phyloP scores from a whole-genome alignment of 169 alveolate genomes.

The Miamiensis avidus region DNA sequence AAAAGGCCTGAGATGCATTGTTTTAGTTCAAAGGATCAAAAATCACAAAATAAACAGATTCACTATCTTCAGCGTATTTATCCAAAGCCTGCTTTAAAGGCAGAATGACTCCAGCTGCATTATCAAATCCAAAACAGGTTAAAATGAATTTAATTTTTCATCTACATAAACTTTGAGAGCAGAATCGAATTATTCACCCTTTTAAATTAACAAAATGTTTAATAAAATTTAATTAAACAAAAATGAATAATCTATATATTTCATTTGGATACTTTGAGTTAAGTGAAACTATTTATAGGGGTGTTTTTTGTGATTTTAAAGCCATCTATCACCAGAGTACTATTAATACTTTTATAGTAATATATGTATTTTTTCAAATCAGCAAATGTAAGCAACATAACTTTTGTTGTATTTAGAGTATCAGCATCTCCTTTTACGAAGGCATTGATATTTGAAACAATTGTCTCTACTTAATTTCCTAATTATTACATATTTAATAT shows the following conservation, averaged over 20 bases:
- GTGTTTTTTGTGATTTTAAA: not conserved
- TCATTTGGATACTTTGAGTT: not conserved
- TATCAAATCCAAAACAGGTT: not conserved
- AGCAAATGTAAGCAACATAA: constrained; percentile 62
- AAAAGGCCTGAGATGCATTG: not conserved
- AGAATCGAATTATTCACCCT: not conserved
- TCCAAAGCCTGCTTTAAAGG: not conserved
- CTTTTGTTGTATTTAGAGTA: constrained; percentile 6
- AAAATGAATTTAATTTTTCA: too few relatives aligned
- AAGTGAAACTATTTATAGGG: not conserved
- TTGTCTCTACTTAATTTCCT: not conserved
- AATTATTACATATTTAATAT: not conserved
- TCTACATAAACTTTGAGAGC: not conserved
- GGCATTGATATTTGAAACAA: not conserved
- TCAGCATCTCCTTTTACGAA: not conserved
- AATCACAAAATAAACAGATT: not conserved
- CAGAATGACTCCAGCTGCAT: not conserved
- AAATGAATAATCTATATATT: constrained; percentile 11
- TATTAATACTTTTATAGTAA: constrained; percentile 40
- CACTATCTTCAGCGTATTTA: not conserved
- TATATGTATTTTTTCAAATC: constrained; percentile 70
- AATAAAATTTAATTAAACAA: not conserved
- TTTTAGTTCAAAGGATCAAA: not conserved
- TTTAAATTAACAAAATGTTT: not conserved
- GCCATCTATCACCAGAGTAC: constrained; percentile 41